A percentile compares a stretch with the other conserved stretches of the same genome.
phyloP scores from a whole-genome alignment of 176 grass and related monocot species.

The Juncus effusus region DNA sequence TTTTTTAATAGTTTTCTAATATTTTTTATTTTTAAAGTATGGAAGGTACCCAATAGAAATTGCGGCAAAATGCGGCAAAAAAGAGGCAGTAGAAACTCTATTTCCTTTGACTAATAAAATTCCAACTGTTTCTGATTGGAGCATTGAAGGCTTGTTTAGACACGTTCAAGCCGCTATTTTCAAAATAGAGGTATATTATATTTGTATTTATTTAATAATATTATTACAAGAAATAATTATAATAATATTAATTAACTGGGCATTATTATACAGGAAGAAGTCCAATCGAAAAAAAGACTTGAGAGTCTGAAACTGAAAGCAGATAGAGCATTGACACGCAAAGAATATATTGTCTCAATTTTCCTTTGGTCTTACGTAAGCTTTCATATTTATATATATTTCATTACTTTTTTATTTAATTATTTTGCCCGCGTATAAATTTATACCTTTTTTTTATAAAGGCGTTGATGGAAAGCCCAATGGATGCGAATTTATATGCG shows the following conservation, averaged over 20 bases:
- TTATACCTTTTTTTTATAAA: too few species aligned
- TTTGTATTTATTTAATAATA: too few species aligned
- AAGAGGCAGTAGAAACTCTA: constrained; percentile 17
- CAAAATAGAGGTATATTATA: constrained; percentile 3
- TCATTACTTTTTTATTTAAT: too few species aligned
- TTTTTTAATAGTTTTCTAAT: background rate
- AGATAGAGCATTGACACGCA: background rate
- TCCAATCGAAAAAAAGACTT: too few species aligned
- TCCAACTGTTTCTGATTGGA: constrained; percentile 20
- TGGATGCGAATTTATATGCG: constrained; percentile 13
- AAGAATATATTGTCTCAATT: too few species aligned
- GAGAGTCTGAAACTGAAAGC: too few species aligned
- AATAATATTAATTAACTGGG: too few species aligned
- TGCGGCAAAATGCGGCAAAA: constrained; percentile 3
- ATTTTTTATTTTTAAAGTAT: background rate
- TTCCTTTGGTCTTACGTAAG: too few species aligned
- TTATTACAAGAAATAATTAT: too few species aligned
- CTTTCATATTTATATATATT: too few species aligned
- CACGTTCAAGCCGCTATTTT: constrained; percentile 12
- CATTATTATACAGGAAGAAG: too few species aligned
- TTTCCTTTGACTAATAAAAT: constrained; percentile 7
- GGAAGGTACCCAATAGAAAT: constrained; percentile 20
- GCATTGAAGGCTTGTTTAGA: constrained; percentile 21
- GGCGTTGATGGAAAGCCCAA: background rate
- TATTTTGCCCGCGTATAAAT: too few species aligned